Conservation (phyloP, 768 basidiomycete genomes). For the Serendipita sp. region DNA sequence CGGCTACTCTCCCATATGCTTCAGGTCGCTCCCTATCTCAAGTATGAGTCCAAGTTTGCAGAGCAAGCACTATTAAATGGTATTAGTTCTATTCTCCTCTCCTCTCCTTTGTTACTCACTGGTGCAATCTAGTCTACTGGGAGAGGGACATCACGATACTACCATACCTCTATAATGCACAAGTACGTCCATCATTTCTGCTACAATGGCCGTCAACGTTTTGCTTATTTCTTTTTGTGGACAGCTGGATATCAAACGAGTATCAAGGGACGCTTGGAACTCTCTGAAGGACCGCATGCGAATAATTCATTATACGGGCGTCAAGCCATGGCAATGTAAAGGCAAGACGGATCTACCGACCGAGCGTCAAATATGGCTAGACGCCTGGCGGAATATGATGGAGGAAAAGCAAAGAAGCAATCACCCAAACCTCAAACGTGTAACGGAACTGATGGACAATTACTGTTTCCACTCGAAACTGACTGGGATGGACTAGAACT, state of each 20-base stretch:
- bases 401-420: too few species aligned
- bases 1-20: constrained; percentile 7
- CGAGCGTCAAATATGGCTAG: constrained; percentile 9
- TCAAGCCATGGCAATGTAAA: constrained; percentile 10
- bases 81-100: background rate
- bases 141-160: constrained; percentile 7
- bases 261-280: constrained; percentile 5
- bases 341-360: constrained; percentile 3
- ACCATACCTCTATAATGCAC: constrained; percentile 9
- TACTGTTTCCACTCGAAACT: too few species aligned
- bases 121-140: constrained; percentile 8
- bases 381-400: constrained; percentile 6
- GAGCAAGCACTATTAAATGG: constrained; percentile 9
- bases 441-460: too few species aligned
- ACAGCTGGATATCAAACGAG: constrained; percentile 10
- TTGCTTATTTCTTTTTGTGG: background rate
- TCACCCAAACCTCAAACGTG: too few species aligned
- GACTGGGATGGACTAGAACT: too few species aligned
- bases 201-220: background rate
- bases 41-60: constrained; percentile 6
- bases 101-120: background rate
- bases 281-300: background rate
- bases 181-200: background rate
- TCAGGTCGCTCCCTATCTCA: constrained; percentile 5
- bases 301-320: constrained; percentile 9